Evolutionary conservation across 2,329 filamentous ascomycete genomes (phyloP).

Genomic region (Coniochaeta prunicola): DNA sequence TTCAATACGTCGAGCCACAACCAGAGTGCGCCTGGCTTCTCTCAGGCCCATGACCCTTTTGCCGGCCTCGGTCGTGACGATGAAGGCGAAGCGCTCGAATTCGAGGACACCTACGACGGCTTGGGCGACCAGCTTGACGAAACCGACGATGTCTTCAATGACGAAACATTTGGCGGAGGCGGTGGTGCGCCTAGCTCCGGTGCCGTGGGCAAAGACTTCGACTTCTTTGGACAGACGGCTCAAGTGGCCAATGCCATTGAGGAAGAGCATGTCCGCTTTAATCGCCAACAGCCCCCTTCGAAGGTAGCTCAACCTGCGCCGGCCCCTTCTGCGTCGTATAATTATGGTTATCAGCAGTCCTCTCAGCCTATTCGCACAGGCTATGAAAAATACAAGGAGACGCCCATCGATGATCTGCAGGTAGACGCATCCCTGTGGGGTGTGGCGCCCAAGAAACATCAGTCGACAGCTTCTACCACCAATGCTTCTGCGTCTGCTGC

Average conservation of each 20-base stretch:
- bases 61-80: slow-evolving; percentile 66
- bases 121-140: slow-evolving; percentile 87
- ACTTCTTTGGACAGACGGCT: slow-evolving; percentile 92
- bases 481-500: slow-evolving; percentile 25
- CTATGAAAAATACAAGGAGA: slow-evolving; percentile 87
- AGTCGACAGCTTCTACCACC: not conserved
- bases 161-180: slow-evolving; percentile 76
- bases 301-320: slow-evolving; percentile 30
- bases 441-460: slow-evolving; percentile 54
- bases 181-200: slow-evolving; percentile 30
- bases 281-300: slow-evolving; percentile 60
- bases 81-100: slow-evolving; percentile 60
- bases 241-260: slow-evolving; percentile 79
- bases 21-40: slow-evolving; percentile 68
- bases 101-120: slow-evolving; percentile 96
- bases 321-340: slow-evolving; percentile 22
- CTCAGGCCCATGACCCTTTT: slow-evolving; percentile 79
- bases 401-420: slow-evolving; percentile 82
- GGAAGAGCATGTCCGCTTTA: slow-evolving; percentile 83
- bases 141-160: slow-evolving; percentile 88
- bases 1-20: slow-evolving; percentile 71
- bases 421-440: slow-evolving; percentile 94
- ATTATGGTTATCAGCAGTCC: slow-evolving; percentile 26
- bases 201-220: slow-evolving; percentile 82
- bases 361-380: slow-evolving; percentile 65